Evolutionary conservation across 495 filamentous ascomycete species (phyloP).

Genomic region (Astrothelium subdiscretum): DNA sequence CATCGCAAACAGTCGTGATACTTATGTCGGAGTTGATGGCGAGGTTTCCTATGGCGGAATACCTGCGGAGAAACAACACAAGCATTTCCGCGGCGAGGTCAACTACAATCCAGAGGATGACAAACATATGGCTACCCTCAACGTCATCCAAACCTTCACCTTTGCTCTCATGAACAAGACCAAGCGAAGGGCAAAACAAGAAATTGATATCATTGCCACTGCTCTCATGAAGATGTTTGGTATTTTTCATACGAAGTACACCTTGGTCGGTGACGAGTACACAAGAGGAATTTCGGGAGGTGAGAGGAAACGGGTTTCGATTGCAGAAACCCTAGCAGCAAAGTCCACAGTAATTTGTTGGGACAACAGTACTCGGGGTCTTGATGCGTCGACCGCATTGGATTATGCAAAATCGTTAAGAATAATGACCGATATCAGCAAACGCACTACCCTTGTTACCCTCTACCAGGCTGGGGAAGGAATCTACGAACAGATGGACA

Average conservation of each 20-base stretch:
- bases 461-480: conserved; percentile 76
- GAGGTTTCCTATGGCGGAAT: conserved; percentile 70
- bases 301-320: conserved; percentile 60
- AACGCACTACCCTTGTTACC: conserved; percentile 72
- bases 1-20: conserved; percentile 56
- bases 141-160: conserved; percentile 69
- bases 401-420: conserved; percentile 69
- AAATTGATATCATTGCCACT: conserved; percentile 55
- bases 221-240: conserved; percentile 61
- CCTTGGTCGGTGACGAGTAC: conserved; percentile 74
- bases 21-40: conserved; percentile 56
- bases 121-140: conserved; percentile 64
- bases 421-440: conserved; percentile 72
- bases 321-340: conserved; percentile 55
- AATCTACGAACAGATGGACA: conserved; percentile 75
- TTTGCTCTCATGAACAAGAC: conserved; percentile 78
- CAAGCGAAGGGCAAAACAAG: conserved; percentile 54
- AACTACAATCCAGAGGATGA: conserved; percentile 80
- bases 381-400: conserved; percentile 68
- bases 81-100: conserved; percentile 66
- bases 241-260: conserved; percentile 71
- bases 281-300: conserved; percentile 64
- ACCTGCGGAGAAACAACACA: conserved; percentile 52
- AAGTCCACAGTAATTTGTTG: conserved; percentile 55
- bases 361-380: conserved; percentile 70